Base-by-base conservation (phyloP, 164 flowering plant species). In the Umbilicus rupestris region DNA sequence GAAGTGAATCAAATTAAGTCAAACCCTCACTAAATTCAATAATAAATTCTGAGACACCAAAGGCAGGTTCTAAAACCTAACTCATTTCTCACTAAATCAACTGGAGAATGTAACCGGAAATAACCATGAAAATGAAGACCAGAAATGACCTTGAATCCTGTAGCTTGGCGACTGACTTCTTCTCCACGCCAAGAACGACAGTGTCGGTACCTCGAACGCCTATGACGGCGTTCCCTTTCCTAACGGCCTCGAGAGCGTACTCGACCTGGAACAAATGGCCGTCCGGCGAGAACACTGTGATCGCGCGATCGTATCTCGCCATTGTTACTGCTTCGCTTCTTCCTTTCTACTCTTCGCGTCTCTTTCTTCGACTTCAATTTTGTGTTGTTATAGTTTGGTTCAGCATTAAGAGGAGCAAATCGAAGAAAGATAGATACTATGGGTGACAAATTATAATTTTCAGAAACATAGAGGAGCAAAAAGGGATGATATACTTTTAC, bases 221-320 rank as follows among this genome's bases (percentile, higher is more conserved):
- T 57, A 94, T 96, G 81, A 92, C 99, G 62, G 97, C 99, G 82
- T 94, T 94, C 0, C 99, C 99, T 68, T 94, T 94, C 11, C 99
- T 89, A 5, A 94, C 97, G 73, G 99, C 97, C 70, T 94, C 99
- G 33, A 94, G 90, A 2, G 99, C 99, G 82, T 94, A 94, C 31
- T 94, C 99, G 9, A 91, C 97, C 63, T 94, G 99, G 59, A 94
- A 94, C 0, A 94, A 85, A 67, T 94, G 99, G 17, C 99, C 99
- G 68, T 94, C 99, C 7, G 99, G 96, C 0, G 99, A 94, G 81
- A 94, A 94, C 24, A 94, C 99, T 0, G 99, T 94, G 70, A 94
- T 94, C n/a, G 97, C 99, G 24, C 99, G 77, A 57, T 94, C 99
- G 79, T 91, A 94, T 65, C 97, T 46, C 26, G 82, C 82, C 82